Evolutionary conservation across 257 asterid species (phyloP).

Genomic region (Solanum habrochaites): DNA sequence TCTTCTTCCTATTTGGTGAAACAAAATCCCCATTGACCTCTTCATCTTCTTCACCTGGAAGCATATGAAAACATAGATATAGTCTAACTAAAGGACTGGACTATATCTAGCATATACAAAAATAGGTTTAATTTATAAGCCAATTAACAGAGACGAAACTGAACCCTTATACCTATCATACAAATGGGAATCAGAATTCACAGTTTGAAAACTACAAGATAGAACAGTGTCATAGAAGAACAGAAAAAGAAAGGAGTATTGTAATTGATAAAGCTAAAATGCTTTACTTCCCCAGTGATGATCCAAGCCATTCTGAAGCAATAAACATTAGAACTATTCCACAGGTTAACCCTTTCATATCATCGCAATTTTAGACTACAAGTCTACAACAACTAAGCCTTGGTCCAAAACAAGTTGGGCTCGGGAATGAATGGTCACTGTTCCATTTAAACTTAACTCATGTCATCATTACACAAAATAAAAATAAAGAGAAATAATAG

Average conservation of each 20-base stretch:
- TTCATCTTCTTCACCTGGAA: slow-evolving; percentile 66
- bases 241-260: not conserved
- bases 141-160: not conserved
- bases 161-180: not conserved
- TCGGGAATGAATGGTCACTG: not conserved
- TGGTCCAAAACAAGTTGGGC: not conserved
- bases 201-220: not conserved
- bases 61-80: not conserved
- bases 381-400: not conserved
- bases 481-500: not conserved
- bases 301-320: not conserved
- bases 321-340: not conserved
- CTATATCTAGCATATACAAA: not conserved
- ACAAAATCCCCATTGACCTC: slow-evolving; percentile 58
- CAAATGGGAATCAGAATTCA: not conserved
- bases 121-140: not conserved
- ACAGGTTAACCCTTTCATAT: not conserved
- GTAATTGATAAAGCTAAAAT: not conserved
- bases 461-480: not conserved
- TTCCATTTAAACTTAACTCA: not conserved
- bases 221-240: not conserved
- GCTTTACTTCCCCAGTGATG: not conserved
- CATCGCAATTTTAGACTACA: not conserved
- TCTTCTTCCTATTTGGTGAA: slow-evolving; percentile 73
- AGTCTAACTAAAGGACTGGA: not conserved